These are phyloP conservation scores for Mrakia hoshinonis DNA, from an alignment of 768 basidiomycete species.

Conservation along the genomic window DNA sequence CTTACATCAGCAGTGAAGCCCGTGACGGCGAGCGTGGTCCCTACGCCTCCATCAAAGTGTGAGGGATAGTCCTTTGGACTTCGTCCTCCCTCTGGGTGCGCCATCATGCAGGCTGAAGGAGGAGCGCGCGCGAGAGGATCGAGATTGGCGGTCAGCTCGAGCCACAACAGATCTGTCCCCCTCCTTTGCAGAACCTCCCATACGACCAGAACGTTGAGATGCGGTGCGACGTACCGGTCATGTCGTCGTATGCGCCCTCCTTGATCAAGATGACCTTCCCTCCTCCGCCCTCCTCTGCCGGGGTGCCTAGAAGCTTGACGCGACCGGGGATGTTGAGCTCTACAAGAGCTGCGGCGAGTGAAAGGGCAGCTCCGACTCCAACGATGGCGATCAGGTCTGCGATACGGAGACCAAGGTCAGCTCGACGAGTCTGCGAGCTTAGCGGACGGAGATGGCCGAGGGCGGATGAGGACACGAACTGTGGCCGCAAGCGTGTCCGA, in stretches of 20 bases:
- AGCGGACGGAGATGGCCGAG: neutral
- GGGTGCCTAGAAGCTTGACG: conserved; percentile 31
- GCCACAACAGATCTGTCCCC: no score
- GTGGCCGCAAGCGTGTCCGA: conserved; percentile 47
- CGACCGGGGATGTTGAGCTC: conserved; percentile 32
- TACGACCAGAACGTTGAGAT: no score
- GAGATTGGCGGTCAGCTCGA: neutral
- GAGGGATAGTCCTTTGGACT: conserved; percentile 23
- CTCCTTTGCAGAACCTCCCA: neutral
- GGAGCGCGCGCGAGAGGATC: neutral
- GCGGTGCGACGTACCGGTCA: conserved; percentile 44
- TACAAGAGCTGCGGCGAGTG: conserved; percentile 25
- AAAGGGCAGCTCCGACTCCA: conserved; percentile 24
- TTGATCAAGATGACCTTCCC: conserved; percentile 66
- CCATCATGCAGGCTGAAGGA: conserved; percentile 33
- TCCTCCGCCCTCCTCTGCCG: conserved; percentile 65
- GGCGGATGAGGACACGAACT: conserved; percentile 18
- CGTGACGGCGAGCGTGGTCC: conserved; percentile 26
- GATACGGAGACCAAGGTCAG: conserved; percentile 33
- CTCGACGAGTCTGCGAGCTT: neutral
- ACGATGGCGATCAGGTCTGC: conserved; percentile 26
- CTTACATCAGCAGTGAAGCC: conserved; percentile 32
- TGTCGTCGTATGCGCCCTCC: conserved; percentile 61
- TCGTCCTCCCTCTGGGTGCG: conserved; percentile 34
- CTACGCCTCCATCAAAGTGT: conserved; percentile 13